Percentiles rank a stretch among this genome's conserved stretches.
Conservation (phyloP, 306 rosid species). For the Heteromeles arbutifolia region DNA sequence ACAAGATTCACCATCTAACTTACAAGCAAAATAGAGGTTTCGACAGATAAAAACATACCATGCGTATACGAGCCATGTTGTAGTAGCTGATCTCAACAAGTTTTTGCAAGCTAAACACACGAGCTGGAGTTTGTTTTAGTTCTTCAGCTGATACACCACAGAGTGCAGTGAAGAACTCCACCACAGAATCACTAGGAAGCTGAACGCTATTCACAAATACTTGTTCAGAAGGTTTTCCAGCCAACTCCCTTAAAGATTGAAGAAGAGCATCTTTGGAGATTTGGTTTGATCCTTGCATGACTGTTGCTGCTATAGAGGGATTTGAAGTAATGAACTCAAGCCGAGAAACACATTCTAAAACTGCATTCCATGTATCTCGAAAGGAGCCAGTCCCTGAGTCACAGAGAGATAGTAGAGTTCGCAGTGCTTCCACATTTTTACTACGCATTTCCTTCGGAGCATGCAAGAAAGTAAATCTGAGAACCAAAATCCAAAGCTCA, state of each 20-base stretch:
- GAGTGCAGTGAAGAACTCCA: conserved; percentile 93
- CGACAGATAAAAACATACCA: conserved; percentile 49
- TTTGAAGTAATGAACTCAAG: conserved; percentile 80
- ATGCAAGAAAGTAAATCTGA: conserved; percentile 97
- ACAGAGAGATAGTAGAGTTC: conserved; percentile 67
- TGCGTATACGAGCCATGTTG: conserved; percentile 96
- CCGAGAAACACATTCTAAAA: conserved; percentile 95
- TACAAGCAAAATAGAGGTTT: conserved; percentile 15
- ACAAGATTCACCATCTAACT: conserved; percentile 1
- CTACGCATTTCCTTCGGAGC: conserved; percentile 99
- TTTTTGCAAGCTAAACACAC: conserved; percentile 98
- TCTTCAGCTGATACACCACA: conserved; percentile 99
- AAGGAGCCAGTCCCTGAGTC: conserved; percentile 78
- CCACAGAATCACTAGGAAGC: conserved; percentile 92
- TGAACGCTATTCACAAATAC: conserved; percentile 89
- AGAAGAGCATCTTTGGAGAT: conserved; percentile 91
- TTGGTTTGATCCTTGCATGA: conserved; percentile 96
- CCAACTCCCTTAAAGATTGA: conserved; percentile 85
- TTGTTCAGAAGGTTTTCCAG: conserved; percentile 96
- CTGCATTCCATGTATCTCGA: conserved; percentile 99
- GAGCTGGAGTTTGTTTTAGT: conserved; percentile 89
- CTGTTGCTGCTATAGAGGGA: conserved; percentile 80
- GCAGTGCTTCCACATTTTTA: conserved; percentile 93
- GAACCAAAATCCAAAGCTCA: conserved; percentile 28
- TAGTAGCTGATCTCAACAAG: conserved; percentile 99